Base-by-base conservation (phyloP, 768 basidiomycete genomes). In the Xerocomellus chrysenteron region DNA sequence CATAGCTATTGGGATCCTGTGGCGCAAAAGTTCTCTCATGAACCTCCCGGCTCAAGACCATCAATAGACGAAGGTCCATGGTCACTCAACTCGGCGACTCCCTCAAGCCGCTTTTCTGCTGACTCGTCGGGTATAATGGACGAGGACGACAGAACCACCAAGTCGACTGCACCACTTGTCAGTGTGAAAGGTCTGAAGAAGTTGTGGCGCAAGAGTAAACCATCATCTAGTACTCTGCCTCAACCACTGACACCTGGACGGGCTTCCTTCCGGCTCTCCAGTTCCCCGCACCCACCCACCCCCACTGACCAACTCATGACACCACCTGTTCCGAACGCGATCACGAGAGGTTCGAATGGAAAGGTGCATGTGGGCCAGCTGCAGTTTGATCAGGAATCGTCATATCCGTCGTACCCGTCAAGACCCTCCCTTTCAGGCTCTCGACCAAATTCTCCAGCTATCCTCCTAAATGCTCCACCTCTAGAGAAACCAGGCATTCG, bases 201-300 rank as follows among this genome's bases (percentile, higher is more conserved):
- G 58, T 68, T 93, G 21, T 93, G 91, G 90, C 82, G 88, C 63
- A 89, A 81, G 79, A 88, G 86, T 62, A 83, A 80, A 75, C 61
- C 63, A 46, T 65, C 67, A 16, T 74, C 78, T 30, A 66, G 72
- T 26, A 67, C 78, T 30, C 52, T 56, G 13, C 67, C 74, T 21
- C 75, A 74, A 56, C 72, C 70, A 48, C 68, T 72, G 3, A 70
- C 74, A 4, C 70, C 71, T 42, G 68, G 76, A 52, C 72, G 75
- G 28, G 66, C 78, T 44, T 77, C 77, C 4, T 68, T 68, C 56
- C 65, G 68, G 39, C 47, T 55, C 24, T 51, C 67, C 26, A 45
- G 57, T 49, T 65, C 69, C n/a, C 61, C 70, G 4, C 57, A 65
- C 17, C 69, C 78, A 5, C 73, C 78, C 35, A 67, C 68, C 16